phyloP scores from a whole-genome alignment of 768 basidiomycete genomes.

The Strobilomyces dryophilus region DNA sequence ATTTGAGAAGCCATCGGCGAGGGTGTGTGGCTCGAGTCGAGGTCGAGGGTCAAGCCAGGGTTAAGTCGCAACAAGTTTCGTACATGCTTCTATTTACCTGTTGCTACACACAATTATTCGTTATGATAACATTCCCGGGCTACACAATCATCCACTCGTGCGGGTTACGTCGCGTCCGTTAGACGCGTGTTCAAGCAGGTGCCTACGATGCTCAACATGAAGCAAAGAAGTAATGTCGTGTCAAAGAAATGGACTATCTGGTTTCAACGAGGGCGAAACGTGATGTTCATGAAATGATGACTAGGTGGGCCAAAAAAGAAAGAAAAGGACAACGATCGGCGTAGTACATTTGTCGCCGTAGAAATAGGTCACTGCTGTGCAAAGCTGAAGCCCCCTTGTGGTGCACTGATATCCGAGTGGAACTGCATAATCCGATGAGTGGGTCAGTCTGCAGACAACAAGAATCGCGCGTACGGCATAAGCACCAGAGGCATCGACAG shows the following conservation, averaged over 20 bases:
- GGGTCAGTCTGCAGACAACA: background rate
- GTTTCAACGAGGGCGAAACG: slow-evolving; percentile 13
- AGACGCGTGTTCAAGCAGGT: slow-evolving; percentile 25
- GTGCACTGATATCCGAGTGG: slow-evolving; percentile 80
- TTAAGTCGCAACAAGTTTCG: slow-evolving; percentile 1
- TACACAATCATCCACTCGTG: slow-evolving; percentile 20
- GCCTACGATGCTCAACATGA: slow-evolving; percentile 21
- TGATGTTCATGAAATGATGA: slow-evolving; percentile 20
- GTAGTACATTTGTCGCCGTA: slow-evolving; percentile 1
- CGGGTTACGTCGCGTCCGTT: slow-evolving; percentile 27
- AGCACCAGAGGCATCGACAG: slow-evolving; percentile 66
- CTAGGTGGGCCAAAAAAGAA: slow-evolving; percentile 1
- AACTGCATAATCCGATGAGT: slow-evolving; percentile 44
- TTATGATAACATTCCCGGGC: slow-evolving; percentile 19
- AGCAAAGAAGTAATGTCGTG: slow-evolving; percentile 17
- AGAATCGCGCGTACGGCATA: slow-evolving; percentile 56
- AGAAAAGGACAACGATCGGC: background rate
- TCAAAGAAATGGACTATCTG: slow-evolving; percentile 10
- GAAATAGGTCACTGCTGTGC: slow-evolving; percentile 49
- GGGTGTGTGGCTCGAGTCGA: background rate
- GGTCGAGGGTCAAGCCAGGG: background rate
- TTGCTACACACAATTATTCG: slow-evolving; percentile 16
- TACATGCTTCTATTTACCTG: slow-evolving; percentile 11
- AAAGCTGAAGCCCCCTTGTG: slow-evolving; percentile 96
- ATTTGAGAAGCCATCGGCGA: slow-evolving; percentile 85